Percentiles rank a stretch among this genome's conserved stretches.
phyloP scores from a whole-genome alignment of 345 rosid genomes.

The Aquilaria yunnanensis region DNA sequence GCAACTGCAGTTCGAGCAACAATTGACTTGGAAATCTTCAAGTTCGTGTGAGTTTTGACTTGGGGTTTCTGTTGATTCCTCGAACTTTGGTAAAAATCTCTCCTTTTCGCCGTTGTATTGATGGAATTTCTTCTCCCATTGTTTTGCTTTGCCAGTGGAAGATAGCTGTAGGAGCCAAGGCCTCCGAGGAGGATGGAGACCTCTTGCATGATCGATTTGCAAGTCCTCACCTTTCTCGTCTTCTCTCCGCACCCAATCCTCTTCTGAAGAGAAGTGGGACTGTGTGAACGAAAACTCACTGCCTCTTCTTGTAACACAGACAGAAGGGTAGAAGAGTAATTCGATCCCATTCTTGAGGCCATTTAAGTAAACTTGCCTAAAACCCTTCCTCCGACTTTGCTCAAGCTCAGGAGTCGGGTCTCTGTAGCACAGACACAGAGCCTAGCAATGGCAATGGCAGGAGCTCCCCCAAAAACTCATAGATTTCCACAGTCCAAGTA shows the following conservation, averaged over 20 bases:
- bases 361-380: not conserved
- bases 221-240: not conserved
- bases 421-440: constrained; percentile 16
- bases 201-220: constrained; percentile 27
- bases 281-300: not conserved
- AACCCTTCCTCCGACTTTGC: not conserved
- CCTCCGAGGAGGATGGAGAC: constrained; percentile 16
- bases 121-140: constrained; percentile 4
- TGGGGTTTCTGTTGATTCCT: constrained; percentile 7
- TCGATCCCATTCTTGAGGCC: not conserved
- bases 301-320: constrained; percentile 2
- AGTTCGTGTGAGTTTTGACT: constrained; percentile 7
- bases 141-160: constrained; percentile 7
- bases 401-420: not conserved
- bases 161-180: constrained; percentile 1
- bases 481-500: constrained; percentile 53
- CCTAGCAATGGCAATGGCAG: constrained; percentile 46
- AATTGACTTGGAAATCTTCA: constrained; percentile 23
- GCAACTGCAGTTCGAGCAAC: constrained; percentile 39
- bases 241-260: too few species aligned
- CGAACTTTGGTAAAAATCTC: constrained; percentile 25
- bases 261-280: too few species aligned
- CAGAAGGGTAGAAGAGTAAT: constrained; percentile 1
- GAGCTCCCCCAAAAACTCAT: constrained; percentile 30
- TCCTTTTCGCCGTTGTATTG: constrained; percentile 24